Evolutionary conservation across 768 basidiomycete species (phyloP), one percentile per base, ranked within the genome.

Genomic region (Russula sp.): DNA sequence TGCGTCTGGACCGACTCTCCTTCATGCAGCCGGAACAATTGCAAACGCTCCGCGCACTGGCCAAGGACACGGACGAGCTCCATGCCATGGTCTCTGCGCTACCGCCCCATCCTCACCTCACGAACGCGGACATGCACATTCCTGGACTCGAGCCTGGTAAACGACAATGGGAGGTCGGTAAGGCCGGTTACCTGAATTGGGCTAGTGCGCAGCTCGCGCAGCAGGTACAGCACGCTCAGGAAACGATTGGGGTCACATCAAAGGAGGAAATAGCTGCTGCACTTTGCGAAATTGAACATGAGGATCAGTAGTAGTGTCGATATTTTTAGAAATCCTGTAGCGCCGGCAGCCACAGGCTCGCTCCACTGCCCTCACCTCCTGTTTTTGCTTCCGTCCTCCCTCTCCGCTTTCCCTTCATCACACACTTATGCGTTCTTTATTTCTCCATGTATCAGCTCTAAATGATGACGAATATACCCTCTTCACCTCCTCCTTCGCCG

Each of bases 181-280:
- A 83, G 71, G 79, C 81, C 1, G 91, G 89, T 5, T 94, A 94
- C 73, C 71, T 87, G 5, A 84, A 85, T 64, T 94, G 92, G 92
- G 90, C 88, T 0, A 77, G 85, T 1, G 77, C 77, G 22, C 83
- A 84, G 72, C 73, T 89, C 9, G 67, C 89, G 50, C 61, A 70
- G 53, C 71, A 71, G 1, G 67, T 74, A 50, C 74, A 73, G 57
- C 70, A 26, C 14, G 59, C 18, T 20, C 38, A 51, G 20, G 59
- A 61, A 14, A 51, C 34, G 38, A 49, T 2, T 22, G 54, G 16
- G 32, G 3, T 30, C 2, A 22, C 32, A 13, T 56, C 59, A 16
- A 65, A 51, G 40, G 59, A 44, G 5, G 30, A 65, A 22, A 18
- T 65, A 18, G 40, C 38, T 10, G 54, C 36, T 32, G 64, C 64